These are phyloP conservation scores for Aspergillus glaucus DNA, from an alignment of 2,329 filamentous ascomycete species.

Conservation along the genomic window DNA sequence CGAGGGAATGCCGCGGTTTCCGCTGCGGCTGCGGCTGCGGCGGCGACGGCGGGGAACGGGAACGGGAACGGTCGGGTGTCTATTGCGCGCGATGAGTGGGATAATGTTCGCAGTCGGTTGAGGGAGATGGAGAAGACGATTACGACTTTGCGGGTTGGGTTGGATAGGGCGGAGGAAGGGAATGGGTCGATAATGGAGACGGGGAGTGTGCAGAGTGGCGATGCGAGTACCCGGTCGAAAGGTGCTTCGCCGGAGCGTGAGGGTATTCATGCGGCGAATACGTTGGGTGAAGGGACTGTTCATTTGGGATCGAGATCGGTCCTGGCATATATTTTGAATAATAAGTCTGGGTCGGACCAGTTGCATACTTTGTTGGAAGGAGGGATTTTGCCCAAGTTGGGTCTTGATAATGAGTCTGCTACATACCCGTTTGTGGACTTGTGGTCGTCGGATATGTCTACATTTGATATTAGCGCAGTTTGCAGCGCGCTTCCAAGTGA, in stretches of 20 bases:
- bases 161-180: slow-evolving; percentile 32
- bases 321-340: slow-evolving; percentile 53
- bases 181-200: slow-evolving; percentile 19
- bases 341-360: slow-evolving; percentile 45
- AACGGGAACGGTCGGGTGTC: slow-evolving; percentile 21
- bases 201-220: slow-evolving; percentile 26
- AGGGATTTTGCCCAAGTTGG: slow-evolving; percentile 56
- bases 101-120: slow-evolving; percentile 36
- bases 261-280: slow-evolving; percentile 56
- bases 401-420: slow-evolving; percentile 58
- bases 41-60: neutral
- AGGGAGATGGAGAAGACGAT: slow-evolving; percentile 41
- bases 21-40: slow-evolving; percentile 5
- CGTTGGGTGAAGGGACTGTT: slow-evolving; percentile 54
- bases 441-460: slow-evolving; percentile 56
- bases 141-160: slow-evolving; percentile 31
- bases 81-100: slow-evolving; percentile 40
- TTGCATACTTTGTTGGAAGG: slow-evolving; percentile 53
- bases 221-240: slow-evolving; percentile 27
- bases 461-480: slow-evolving; percentile 52
- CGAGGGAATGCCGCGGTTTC: slow-evolving; percentile 1
- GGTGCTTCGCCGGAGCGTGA: slow-evolving; percentile 39
- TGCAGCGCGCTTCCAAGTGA: slow-evolving; percentile 55
- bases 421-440: slow-evolving; percentile 61
- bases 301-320: slow-evolving; percentile 58